phyloP scores from a whole-genome alignment of 371 early-diverging fungal species.

The Lichtheimia hyalospora region DNA sequence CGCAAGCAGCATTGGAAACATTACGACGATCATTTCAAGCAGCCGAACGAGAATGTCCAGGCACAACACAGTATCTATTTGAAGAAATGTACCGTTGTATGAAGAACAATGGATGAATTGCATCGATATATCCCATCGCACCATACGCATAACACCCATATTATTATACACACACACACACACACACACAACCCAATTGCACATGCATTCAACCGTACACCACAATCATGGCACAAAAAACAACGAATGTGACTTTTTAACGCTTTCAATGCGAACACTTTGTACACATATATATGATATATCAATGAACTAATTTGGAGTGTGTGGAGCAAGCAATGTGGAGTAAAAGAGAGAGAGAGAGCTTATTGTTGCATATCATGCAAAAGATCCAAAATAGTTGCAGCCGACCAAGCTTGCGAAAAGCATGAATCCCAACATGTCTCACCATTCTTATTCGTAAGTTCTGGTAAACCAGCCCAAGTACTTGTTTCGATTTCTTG shows the following conservation, averaged over 20 bases:
- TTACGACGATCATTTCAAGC: constrained; percentile 60
- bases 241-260: too few species aligned
- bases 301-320: too few species aligned
- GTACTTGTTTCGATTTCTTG: constrained; percentile 61
- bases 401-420: constrained; percentile 95
- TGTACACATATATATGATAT: too few species aligned
- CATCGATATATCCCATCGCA: too few species aligned
- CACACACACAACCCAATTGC: not conserved
- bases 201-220: not conserved
- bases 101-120: constrained; percentile 5
- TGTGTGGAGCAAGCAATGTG: too few species aligned
- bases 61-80: constrained; percentile 55
- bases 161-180: not conserved
- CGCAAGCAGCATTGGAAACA: constrained; percentile 55
- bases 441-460: constrained; percentile 88
- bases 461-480: constrained; percentile 92
- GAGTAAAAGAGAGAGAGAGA: too few species aligned
- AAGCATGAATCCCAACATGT: constrained; percentile 84
- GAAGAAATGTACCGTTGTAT: constrained; percentile 38
- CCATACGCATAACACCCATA: not conserved
- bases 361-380: constrained; percentile 20
- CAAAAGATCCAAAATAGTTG: constrained; percentile 68
- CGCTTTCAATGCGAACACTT: too few species aligned
- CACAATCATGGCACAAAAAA: too few species aligned
- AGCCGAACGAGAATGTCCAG: constrained; percentile 65